These are phyloP conservation scores for Nakazawaea populi DNA, from an alignment of 805 yeast genomes.

Conservation along the genomic window DNA sequence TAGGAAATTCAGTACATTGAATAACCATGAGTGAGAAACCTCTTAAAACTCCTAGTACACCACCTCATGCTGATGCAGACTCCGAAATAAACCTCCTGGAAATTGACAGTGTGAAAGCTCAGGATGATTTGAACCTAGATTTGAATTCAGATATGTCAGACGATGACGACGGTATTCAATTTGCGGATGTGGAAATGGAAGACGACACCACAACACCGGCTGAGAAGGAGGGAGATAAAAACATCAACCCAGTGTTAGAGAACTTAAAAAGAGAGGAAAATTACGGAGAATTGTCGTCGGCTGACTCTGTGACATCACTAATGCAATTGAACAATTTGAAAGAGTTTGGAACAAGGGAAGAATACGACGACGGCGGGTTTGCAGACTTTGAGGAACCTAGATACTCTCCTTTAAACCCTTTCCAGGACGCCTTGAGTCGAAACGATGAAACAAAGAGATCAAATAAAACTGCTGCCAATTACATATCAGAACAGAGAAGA, in stretches of 20 bases:
- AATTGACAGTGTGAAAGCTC: conserved; percentile 16
- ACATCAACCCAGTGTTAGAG: not conserved
- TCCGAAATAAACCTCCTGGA: conserved; percentile 13
- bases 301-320: conserved; percentile 1
- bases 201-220: not conserved
- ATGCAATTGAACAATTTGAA: not conserved
- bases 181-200: conserved; percentile 1
- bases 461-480: not conserved
- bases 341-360: conserved; percentile 5
- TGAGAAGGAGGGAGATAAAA: not conserved
- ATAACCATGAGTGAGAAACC: not conserved
- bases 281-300: not conserved
- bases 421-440: conserved; percentile 14
- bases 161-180: conserved; percentile 7
- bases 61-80: conserved; percentile 23
- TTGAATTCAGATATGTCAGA: conserved; percentile 14
- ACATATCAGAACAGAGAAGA: conserved; percentile 10
- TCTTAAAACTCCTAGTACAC: conserved; percentile 17
- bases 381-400: conserved; percentile 4
- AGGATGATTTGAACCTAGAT: conserved; percentile 19
- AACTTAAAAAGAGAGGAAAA: not conserved
- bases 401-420: conserved; percentile 11
- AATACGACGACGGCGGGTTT: conserved; percentile 8
- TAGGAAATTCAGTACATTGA: not conserved
- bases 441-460: conserved; percentile 20